Evolutionary conservation across 352 stramenopile species (phyloP), one percentile per base, ranked within the genome.

Genomic region (Elongisporangium senticosum): DNA sequence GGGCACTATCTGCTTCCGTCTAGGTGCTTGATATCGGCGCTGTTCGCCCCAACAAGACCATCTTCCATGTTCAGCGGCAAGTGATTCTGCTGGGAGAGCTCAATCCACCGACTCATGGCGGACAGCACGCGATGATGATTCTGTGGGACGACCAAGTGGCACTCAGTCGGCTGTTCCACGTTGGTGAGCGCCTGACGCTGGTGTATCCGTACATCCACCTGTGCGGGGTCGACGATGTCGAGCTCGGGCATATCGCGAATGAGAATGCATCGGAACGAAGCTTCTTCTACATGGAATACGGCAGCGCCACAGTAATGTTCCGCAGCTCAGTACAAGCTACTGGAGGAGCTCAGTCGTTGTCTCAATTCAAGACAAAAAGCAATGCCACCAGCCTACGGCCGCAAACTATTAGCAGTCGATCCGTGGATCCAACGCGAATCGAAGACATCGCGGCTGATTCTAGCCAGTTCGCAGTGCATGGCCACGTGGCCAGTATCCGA

Each of bases 141-240:
- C 55, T 89, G 3, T 89, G 79, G 79, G 79, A 87, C 28, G 79
- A 89, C 13, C 79, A 89, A 67, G 77, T 87, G 19, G 69, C 69
- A 19, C 69, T 89, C 10, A 89, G 79, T 65, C 73, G 69, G 0
- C 54, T 89, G 3, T 87, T 87, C 58, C 65, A 70, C 43, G 67
- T 89, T 23, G 77, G 72, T 0, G 79, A 87, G 40, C 75, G 65
- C n/a, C 61, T 89, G 10, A 69, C 65, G n/a, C 48, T 89, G 14
- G 75, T 86, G 20, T 69, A 89, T 51, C 79, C 79, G 15, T 89
- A 86, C 37, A 66, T 89, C 2, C 77, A 87, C 57, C 62, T 86
- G 10, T 79, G 71, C 24, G 65, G 65, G 7, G 52, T 63, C 0
- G 33, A 73, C n/a, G 75, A 87, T 37, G 28, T 59, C 4, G 79